Evolutionary conservation across 2,329 filamentous ascomycete genomes (phyloP), one percentile per base, ranked within the genome.

Genomic region (Microcyclospora pomicola): DNA sequence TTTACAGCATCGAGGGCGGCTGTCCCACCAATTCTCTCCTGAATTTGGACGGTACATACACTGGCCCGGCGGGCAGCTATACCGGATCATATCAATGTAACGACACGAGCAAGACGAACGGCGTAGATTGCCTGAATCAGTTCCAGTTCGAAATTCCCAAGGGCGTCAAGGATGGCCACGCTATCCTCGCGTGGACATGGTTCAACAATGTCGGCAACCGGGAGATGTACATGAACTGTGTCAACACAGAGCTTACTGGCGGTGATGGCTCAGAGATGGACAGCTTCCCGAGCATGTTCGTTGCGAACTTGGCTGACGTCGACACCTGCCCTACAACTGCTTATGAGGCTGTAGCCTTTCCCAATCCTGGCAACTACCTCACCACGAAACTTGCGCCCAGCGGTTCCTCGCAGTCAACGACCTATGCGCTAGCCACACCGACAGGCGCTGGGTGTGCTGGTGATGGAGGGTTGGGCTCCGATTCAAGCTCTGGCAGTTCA

Each of bases 161-260:
- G 0, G 73, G 77, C 15, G 70, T 95, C 34, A 74, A 78, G 7
- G 65, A 77, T 1, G 91, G 88, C 3, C 72, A 86, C 31, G 87
- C 82, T 16, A 82, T 78, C 0, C 68, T 96, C 5, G 84, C 84
- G 0, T 96, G 87, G 86, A 85, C 85, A 1, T 96, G 91, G 91
- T 76, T 93, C 62, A 96, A 96, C 62, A 81, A 80, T 42, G 54
- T 93, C 9, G 91, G 91, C 2, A 94, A 94, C 65, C 79, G 87
- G 1, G 91, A 96, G 58, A 85, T 94, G 71, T 95, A 96, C 70
- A 93, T 94, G 86, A 92, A 94, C 71, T 98, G 88, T 50, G 84
- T 81, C 0, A 75, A 83, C 0, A 60, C 93, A 34, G 71, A 68
- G 0, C 68, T 96, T 15, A 73, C 73, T 0, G 63, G 60, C 3